Evolutionary conservation across 768 basidiomycete species (phyloP), one percentile per base, ranked within the genome.

Genomic region (Tulasnella sp.): DNA sequence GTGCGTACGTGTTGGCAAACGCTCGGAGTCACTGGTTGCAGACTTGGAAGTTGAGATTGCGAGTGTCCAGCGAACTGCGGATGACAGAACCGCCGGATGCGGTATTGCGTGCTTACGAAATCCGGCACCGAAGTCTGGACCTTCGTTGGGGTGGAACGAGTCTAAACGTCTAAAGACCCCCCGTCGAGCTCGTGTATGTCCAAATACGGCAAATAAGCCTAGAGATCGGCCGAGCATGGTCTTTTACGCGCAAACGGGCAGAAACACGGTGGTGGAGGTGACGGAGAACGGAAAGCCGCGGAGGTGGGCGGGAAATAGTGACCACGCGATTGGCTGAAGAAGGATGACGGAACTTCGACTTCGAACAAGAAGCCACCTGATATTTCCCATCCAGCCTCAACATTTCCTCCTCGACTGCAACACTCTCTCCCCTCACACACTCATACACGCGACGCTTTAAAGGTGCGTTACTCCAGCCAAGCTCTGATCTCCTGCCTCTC

Each of bases 381-480:
- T 67, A 67, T 67, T 67, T 67, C 61, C 71, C 39, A 72, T 0
- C 39, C 39, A 72, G 37, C 71, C 71, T 40, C 44, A 40, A 40
- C 71, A 72, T 72, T 72, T 46, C 71, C 71, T 72, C 71, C 71
- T 72, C 39, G 71, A 72, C 71, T 46, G 71, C 44, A 7, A 44
- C 20, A 51, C 20, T 51, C 51, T 67, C 29, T 57, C 5, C 61
- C n/a, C 61, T 32, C 57, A n/a, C 57, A 6, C 26, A n/a, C 13
- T 11, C 55, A 10, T 26, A 57, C 29, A n/a, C 29, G 5, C 61
- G 29, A 67, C 61, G 15, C 16, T 15, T 29, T 67, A 72, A 42
- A 72, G 37, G 71, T 72, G 71, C 35, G 71, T 9, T 15, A 51
- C 61, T 67, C 9, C 3, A 7, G 11, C 71, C 11, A 37, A n/a